phyloP scores from a whole-genome alignment of 345 rosid species.

The Linum tenue region DNA sequence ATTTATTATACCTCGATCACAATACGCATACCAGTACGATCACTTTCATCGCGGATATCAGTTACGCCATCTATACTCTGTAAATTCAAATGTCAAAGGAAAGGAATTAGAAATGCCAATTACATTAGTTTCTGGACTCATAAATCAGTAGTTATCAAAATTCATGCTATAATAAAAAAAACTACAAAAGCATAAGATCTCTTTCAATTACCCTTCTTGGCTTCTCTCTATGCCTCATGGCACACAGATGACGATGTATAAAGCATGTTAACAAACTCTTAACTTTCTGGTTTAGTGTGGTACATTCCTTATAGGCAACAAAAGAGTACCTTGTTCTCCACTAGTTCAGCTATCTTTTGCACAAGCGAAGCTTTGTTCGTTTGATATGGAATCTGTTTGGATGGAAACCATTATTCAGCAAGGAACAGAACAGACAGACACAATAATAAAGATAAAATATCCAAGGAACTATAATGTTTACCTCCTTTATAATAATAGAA shows the following conservation, averaged over 20 bases:
- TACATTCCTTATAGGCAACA: neutral
- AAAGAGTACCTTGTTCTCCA: slow-evolving; percentile 64
- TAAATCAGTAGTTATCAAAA: neutral
- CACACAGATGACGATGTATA: neutral
- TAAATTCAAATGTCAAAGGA: neutral
- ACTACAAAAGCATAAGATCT: no score
- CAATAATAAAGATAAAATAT: slow-evolving; percentile 1
- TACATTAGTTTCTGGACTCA: neutral
- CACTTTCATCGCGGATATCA: slow-evolving; percentile 98
- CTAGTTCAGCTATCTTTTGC: slow-evolving; percentile 96
- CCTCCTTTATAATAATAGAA: slow-evolving; percentile 86
- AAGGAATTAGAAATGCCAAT: slow-evolving; percentile 1
- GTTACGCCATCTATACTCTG: slow-evolving; percentile 86
- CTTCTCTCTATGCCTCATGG: neutral
- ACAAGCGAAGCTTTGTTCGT: slow-evolving; percentile 85
- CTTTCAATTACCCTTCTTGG: neutral
- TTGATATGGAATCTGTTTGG: slow-evolving; percentile 82
- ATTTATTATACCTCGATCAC: slow-evolving; percentile 67
- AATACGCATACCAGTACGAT: slow-evolving; percentile 86
- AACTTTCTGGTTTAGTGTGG: neutral
- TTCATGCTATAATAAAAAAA: neutral
- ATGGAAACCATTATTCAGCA: slow-evolving; percentile 5
- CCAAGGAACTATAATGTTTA: slow-evolving; percentile 18
- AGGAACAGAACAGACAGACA: slow-evolving; percentile 11
- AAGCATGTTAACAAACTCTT: no score